Conservation (phyloP, 2,329 filamentous ascomycete genomes). For the Polychaeton citri region DNA sequence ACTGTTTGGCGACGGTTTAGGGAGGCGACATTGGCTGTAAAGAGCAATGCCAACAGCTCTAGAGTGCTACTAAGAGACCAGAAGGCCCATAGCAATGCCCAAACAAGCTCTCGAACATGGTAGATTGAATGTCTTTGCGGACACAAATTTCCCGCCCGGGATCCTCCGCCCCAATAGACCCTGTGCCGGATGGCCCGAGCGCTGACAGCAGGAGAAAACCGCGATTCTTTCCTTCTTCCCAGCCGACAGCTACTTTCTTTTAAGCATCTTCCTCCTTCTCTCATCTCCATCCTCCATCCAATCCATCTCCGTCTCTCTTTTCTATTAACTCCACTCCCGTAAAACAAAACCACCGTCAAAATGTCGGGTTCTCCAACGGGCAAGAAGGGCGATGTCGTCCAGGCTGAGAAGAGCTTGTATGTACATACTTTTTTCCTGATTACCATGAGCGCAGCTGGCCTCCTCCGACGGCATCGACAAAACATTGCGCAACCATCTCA, state of each 20-base stretch:
- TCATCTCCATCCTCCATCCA: constrained; percentile 3
- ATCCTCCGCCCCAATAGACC: background rate
- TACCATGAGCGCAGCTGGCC: constrained; percentile 2
- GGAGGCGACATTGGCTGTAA: too few species aligned
- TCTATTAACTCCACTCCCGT: constrained; percentile 1
- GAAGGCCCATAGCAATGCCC: too few species aligned
- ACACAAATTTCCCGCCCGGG: too few species aligned
- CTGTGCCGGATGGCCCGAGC: background rate
- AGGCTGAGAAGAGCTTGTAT: background rate
- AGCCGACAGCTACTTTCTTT: background rate
- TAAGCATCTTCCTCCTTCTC: too few species aligned
- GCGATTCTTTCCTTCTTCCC: background rate
- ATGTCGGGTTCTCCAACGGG: too few species aligned
- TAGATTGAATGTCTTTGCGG: too few species aligned
- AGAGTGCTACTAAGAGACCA: too few species aligned
- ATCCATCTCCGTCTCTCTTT: constrained; percentile 3
- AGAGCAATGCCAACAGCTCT: too few species aligned
- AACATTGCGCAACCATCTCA: constrained; percentile 1
- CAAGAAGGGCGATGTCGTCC: constrained; percentile 11
- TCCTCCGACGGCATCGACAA: constrained; percentile 3
- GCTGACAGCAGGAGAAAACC: background rate
- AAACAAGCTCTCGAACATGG: too few species aligned
- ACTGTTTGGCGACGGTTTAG: too few species aligned
- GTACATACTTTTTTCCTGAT: background rate
- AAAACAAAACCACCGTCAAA: constrained; percentile 10